Evolutionary conservation across 225 moss, liverwort and hornwort genomes (phyloP), one percentile per base, ranked within the genome.

Genomic region (Marchantia polymorpha): DNA sequence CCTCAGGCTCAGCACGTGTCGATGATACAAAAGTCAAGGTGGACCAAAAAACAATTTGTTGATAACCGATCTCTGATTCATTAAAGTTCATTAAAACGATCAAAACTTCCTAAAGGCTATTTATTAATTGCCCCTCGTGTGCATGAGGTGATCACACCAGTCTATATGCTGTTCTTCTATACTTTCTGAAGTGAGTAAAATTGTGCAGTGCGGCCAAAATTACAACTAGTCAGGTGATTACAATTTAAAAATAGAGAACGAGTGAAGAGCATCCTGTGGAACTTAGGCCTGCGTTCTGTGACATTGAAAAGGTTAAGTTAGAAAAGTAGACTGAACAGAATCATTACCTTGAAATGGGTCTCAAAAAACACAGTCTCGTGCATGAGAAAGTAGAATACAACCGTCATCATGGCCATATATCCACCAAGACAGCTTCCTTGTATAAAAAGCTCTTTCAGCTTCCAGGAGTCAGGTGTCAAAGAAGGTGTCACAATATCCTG

Each of bases 401-500:
- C 81, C 49, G 93, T 91, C 87, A 93, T 91, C 52, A 93, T 81
- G 6, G 91, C 93, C 82, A 91, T 83, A 77, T 93, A 93, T 55
- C 83, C 81, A 14, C 93, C 93, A 69, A 93, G 84, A 74, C 90
- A 91, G 14, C 84, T 10, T 14, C 93, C 93, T 69, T 90, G 91
- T 50, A 91, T 90, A 71, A 93, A 93, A 27, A 93, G 86, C 78
- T 93, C 93, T 66, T 82, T 84, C 68, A 93, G 85, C 52, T 90
- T 93, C 91, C 93, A 93, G 26, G 91, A 84, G 74, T 93, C 91
- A 0, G 93, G 93, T 63, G 85, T 83, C 8, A 29, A 72, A 63
- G 93, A 93, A 48, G 93, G 93, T 53, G 78, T 89, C 31, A 93
- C 93, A 68, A 88, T 93, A 76, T 93, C 93, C 93, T 93, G 78